phyloP scores from a whole-genome alignment of 495 filamentous ascomycete species.

The Penicillium ochrochloron region DNA sequence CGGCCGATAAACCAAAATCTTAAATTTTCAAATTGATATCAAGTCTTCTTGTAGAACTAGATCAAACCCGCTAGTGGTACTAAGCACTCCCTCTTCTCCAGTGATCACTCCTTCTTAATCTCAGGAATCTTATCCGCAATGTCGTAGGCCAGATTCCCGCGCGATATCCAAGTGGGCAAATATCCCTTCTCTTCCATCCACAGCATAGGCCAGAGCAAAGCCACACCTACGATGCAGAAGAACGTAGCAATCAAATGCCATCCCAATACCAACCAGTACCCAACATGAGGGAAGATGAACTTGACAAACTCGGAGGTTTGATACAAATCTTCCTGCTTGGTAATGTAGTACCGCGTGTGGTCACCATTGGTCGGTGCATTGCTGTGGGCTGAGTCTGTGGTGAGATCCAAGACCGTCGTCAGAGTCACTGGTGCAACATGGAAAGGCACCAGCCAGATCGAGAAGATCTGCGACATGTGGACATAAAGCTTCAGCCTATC shows the following conservation, averaged over 20 bases:
- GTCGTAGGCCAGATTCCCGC: slow-evolving; percentile 35
- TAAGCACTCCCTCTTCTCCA: not conserved
- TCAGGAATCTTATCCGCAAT: slow-evolving; percentile 33
- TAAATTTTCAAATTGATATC: not conserved
- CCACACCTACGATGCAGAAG: slow-evolving; percentile 63
- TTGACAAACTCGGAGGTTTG: slow-evolving; percentile 78
- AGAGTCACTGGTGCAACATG: slow-evolving; percentile 68
- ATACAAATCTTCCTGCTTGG: slow-evolving; percentile 80
- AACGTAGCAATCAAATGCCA: slow-evolving; percentile 67
- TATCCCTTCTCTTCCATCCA: slow-evolving; percentile 50
- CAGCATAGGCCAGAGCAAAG: slow-evolving; percentile 56
- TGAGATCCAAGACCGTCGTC: slow-evolving; percentile 72
- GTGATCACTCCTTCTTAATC: slow-evolving; percentile 30
- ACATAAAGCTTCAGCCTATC: slow-evolving; percentile 68
- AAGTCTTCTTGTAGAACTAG: not conserved
- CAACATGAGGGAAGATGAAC: slow-evolving; percentile 56
- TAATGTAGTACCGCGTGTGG: slow-evolving; percentile 65
- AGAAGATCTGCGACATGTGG: slow-evolving; percentile 71
- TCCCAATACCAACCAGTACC: slow-evolving; percentile 50
- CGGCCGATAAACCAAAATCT: not conserved
- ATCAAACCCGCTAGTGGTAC: not conserved
- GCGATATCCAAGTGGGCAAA: slow-evolving; percentile 28
- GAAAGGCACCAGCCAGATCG: slow-evolving; percentile 76
- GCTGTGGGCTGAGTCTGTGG: slow-evolving; percentile 27
- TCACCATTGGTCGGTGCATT: slow-evolving; percentile 33